phyloP scores from a whole-genome alignment of 495 filamentous ascomycete species.

The Darksidea phi region DNA sequence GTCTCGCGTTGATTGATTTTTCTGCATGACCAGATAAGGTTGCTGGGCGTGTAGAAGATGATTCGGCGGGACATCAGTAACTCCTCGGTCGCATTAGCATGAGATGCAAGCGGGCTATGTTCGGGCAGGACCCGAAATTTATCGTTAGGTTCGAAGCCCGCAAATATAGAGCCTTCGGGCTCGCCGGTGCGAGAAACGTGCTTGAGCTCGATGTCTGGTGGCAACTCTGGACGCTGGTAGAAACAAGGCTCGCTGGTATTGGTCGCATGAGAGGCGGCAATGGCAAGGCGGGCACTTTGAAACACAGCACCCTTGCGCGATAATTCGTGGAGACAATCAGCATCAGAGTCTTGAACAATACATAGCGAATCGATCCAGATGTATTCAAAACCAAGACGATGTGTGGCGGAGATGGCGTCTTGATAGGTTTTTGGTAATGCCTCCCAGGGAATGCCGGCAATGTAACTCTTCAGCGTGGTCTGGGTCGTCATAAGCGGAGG shows the following conservation, averaged over 20 bases:
- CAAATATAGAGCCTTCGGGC: conserved; percentile 15
- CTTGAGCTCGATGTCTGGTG: conserved; percentile 10
- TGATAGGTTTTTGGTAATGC: conserved; percentile 10
- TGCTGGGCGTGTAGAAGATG: conserved; percentile 19
- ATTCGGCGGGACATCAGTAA: conserved; percentile 26
- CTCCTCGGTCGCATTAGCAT: conserved; percentile 26
- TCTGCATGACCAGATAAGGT: conserved; percentile 26
- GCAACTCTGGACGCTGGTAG: conserved; percentile 10
- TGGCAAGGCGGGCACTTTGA: conserved; percentile 20
- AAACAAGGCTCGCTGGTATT: conserved; percentile 25
- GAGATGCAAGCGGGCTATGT: conserved; percentile 4
- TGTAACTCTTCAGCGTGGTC: not conserved
- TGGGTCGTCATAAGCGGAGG: conserved; percentile 22
- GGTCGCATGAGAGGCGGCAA: conserved; percentile 27
- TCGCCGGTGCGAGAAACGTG: conserved; percentile 9
- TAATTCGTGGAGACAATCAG: conserved; percentile 24
- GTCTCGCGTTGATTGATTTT: conserved; percentile 26
- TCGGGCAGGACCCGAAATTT: conserved; percentile 19
- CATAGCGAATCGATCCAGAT: conserved; percentile 30
- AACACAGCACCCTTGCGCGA: conserved; percentile 21
- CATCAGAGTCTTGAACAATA: conserved; percentile 22
- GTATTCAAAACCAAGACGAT: conserved; percentile 15
- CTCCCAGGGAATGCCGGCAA: conserved; percentile 8
- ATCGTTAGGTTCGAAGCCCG: conserved; percentile 10
- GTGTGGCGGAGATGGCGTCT: conserved; percentile 21